Conservation (phyloP, 768 basidiomycete species). For the Nevesoporus exiguus region DNA sequence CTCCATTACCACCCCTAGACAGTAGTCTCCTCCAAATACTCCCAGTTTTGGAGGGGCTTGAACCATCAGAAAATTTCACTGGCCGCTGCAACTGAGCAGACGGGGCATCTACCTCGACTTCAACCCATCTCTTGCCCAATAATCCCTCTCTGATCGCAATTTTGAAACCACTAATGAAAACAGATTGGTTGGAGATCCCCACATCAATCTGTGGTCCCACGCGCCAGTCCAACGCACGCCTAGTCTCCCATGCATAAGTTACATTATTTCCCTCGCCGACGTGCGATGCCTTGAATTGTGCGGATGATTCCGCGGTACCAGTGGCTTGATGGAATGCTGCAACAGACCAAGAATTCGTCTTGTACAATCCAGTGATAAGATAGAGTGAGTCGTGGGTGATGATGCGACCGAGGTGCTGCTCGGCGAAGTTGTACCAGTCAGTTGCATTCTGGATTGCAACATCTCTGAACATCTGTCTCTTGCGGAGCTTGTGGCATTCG, state of each 20-base stretch:
- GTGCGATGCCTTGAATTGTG: slow-evolving; percentile 4
- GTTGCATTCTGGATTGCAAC: slow-evolving; percentile 20
- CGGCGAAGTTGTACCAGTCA: slow-evolving; percentile 19
- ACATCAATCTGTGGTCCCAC: not conserved
- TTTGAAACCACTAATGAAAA: slow-evolving; percentile 25
- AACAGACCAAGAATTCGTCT: slow-evolving; percentile 25
- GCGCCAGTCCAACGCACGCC: slow-evolving; percentile 9
- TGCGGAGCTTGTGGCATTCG: slow-evolving; percentile 15
- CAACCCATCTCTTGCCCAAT: slow-evolving; percentile 3
- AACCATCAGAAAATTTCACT: no score
- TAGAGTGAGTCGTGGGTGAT: slow-evolving; percentile 27
- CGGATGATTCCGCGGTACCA: not conserved
- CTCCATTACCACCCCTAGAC: not conserved
- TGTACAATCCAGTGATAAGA: slow-evolving; percentile 18
- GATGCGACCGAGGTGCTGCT: slow-evolving; percentile 6
- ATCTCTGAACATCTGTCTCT: slow-evolving; percentile 15
- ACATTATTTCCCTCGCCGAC: not conserved
- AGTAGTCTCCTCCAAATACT: not conserved
- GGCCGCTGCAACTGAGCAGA: not conserved
- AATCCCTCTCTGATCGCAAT: slow-evolving; percentile 4
- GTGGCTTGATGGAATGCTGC: slow-evolving; percentile 8
- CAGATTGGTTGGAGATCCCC: slow-evolving; percentile 14
- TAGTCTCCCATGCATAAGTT: slow-evolving; percentile 17
- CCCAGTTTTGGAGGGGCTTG: not conserved
- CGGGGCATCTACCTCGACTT: not conserved